Percentiles rank a stretch among this genome's conserved stretches.
Evolutionary conservation across 495 filamentous ascomycete species (phyloP).

Genomic region (Podospora tetraspora): DNA sequence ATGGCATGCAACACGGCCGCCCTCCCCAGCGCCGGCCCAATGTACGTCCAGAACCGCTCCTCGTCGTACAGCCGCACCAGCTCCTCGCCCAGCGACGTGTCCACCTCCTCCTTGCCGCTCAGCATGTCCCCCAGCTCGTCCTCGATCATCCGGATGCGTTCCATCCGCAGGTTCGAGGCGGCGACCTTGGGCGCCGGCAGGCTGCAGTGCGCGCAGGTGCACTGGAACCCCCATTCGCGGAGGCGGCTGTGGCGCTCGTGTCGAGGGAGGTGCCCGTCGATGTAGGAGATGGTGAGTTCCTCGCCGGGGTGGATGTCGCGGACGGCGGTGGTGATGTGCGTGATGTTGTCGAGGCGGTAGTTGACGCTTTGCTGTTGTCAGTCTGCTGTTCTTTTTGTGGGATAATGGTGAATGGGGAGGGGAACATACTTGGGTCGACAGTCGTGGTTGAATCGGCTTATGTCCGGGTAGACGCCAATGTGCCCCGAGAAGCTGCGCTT

Average conservation of each 20-base stretch:
- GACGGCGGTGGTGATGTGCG: conserved; percentile 36
- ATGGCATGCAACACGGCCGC: conserved; percentile 42
- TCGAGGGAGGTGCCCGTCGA: conserved; percentile 27
- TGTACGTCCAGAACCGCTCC: conserved; percentile 34
- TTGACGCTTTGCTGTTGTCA: conserved; percentile 25
- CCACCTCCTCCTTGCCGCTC: conserved; percentile 18
- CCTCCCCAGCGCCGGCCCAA: conserved; percentile 35
- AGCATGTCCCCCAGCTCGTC: conserved; percentile 33
- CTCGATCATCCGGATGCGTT: conserved; percentile 31
- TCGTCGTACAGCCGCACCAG: conserved; percentile 31
- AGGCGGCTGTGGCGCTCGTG: conserved; percentile 33
- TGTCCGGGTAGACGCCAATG: conserved; percentile 34
- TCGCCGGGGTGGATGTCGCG: conserved; percentile 36
- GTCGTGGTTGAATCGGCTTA: conserved; percentile 40
- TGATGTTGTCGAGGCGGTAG: conserved; percentile 38
- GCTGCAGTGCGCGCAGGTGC: conserved; percentile 35
- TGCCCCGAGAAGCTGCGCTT: conserved; percentile 26
- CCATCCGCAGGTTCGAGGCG: conserved; percentile 34
- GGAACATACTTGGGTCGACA: conserved; percentile 41
- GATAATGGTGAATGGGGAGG: neutral
- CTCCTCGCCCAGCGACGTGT: conserved; percentile 32
- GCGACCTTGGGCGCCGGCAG: conserved; percentile 14
- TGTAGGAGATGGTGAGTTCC: conserved; percentile 41
- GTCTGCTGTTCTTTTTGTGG: too few relatives aligned
- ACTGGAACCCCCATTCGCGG: conserved; percentile 37